Evolutionary conservation across 306 rosid genomes (phyloP).

Genomic region (Rosa lucieae): DNA sequence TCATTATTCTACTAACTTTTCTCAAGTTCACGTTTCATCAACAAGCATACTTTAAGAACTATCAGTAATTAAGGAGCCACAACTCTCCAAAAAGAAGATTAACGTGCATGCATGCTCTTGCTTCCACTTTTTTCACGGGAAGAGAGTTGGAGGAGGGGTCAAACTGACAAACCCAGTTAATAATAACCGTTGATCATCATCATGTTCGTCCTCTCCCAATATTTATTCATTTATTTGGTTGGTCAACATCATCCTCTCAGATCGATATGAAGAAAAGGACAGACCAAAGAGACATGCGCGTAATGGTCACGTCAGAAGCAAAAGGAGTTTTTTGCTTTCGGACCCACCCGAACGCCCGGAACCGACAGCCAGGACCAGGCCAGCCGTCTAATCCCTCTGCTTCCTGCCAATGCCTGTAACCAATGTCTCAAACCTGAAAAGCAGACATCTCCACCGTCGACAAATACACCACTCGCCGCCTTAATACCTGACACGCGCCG

Average conservation of each 20-base stretch:
- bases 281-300: conserved; percentile 27
- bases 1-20: neutral
- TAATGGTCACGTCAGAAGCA: conserved; percentile 60
- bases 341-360: conserved; percentile 18
- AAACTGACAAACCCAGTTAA: conserved; percentile 15
- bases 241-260: conserved; percentile 18
- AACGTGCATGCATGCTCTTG: conserved; percentile 3
- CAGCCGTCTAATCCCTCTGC: conserved; percentile 40
- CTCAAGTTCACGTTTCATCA: neutral
- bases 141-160: neutral
- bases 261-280: conserved; percentile 4
- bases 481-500: conserved; percentile 16
- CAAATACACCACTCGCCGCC: conserved; percentile 12
- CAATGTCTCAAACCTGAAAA: conserved; percentile 1
- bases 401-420: conserved; percentile 14
- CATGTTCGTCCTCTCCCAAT: neutral
- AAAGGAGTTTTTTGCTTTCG: neutral
- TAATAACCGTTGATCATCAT: conserved; percentile 8
- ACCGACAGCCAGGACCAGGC: conserved; percentile 40
- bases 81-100: neutral
- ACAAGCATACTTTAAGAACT: neutral
- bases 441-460: neutral
- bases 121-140: neutral
- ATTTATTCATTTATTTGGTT: neutral
- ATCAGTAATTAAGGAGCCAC: neutral